Evolutionary conservation across 2,329 filamentous ascomycete genomes (phyloP).

Genomic region (Davidsoniella virescens): DNA sequence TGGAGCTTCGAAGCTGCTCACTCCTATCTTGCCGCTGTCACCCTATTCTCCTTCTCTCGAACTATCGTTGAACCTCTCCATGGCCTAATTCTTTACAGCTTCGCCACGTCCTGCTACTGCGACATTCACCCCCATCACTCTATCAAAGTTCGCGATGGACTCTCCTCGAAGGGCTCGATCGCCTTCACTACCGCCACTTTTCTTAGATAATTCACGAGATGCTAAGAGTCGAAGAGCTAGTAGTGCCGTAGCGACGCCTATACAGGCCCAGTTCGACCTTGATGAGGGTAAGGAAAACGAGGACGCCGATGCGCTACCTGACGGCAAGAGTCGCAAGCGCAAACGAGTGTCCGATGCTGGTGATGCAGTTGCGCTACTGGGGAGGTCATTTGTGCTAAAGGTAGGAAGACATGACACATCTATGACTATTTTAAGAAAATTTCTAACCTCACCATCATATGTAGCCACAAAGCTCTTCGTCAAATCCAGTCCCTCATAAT

Average conservation of each 20-base stretch:
- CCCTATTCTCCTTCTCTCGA: no score
- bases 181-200: slow-evolving; percentile 8
- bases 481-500: slow-evolving; percentile 35
- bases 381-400: slow-evolving; percentile 7
- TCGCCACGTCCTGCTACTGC: background rate
- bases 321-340: slow-evolving; percentile 4
- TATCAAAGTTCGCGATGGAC: no score
- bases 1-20: no score
- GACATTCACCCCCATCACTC: background rate
- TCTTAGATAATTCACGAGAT: background rate
- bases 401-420: background rate
- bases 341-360: slow-evolving; percentile 10
- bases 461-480: slow-evolving; percentile 39
- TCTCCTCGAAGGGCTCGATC: slow-evolving; percentile 3
- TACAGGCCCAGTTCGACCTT: slow-evolving; percentile 1
- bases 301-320: background rate
- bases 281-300: slow-evolving; percentile 4
- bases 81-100: background rate
- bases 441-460: background rate
- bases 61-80: background rate
- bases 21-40: no score
- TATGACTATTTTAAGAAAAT: background rate
- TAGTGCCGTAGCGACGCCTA: slow-evolving; percentile 4
- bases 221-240: background rate
- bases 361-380: slow-evolving; percentile 7